phyloP scores from a whole-genome alignment of 192 early-diverging fungal species.

The Coemansia reversa region DNA sequence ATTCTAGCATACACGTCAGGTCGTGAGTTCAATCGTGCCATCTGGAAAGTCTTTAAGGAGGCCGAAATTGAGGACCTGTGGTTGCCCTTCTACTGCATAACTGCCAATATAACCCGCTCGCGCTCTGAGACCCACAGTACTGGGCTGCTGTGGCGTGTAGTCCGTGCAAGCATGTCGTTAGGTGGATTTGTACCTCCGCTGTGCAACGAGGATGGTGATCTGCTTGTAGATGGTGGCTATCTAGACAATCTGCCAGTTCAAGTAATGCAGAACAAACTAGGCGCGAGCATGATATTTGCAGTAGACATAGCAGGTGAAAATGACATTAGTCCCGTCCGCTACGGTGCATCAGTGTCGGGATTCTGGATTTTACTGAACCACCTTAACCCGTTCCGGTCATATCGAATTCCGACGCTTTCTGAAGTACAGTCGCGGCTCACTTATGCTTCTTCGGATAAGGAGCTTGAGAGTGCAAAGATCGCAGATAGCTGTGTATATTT shows the following conservation, averaged over 20 bases:
- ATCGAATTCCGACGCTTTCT: constrained; percentile 82
- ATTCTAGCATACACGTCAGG: constrained; percentile 88
- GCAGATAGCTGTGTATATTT: constrained; percentile 81
- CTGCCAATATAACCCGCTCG: constrained; percentile 95
- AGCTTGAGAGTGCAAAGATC: constrained; percentile 86
- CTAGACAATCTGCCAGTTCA: constrained; percentile 95
- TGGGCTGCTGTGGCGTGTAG: constrained; percentile 95
- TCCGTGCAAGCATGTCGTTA: constrained; percentile 97
- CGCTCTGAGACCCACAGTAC: constrained; percentile 88
- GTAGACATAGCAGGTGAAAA: constrained; percentile 91
- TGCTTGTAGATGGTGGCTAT: constrained; percentile 99
- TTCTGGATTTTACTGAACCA: constrained; percentile 84
- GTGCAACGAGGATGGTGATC: constrained; percentile 87
- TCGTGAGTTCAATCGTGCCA: constrained; percentile 92
- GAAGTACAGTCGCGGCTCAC: constrained; percentile 94
- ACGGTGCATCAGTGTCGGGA: constrained; percentile 91
- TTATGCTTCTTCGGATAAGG: constrained; percentile 86
- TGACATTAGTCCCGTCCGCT: constrained; percentile 89
- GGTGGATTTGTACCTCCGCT: constrained; percentile 94
- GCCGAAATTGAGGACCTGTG: constrained; percentile 97
- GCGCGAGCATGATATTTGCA: constrained; percentile 89
- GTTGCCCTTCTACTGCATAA: constrained; percentile 93
- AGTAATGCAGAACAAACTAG: constrained; percentile 70
- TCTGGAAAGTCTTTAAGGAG: constrained; percentile 94
- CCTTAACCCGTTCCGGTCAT: constrained; percentile 72